Conservation (phyloP, 129 eudicot species). For the Dittrichia graveolens region DNA sequence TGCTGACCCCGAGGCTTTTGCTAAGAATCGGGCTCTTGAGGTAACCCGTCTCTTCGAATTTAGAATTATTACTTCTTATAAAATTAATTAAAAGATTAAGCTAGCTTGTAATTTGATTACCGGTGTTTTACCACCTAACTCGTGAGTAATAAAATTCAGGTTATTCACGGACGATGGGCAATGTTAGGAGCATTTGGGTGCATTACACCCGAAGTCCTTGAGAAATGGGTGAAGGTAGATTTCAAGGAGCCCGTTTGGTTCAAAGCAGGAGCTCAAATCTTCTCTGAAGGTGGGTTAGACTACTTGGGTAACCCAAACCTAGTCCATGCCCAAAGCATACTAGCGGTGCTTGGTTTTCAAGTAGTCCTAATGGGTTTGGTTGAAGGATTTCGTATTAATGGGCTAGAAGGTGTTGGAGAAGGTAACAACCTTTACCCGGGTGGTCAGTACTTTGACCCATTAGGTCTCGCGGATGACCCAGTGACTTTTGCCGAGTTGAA, state of each 20-base stretch:
- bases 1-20: slow-evolving; percentile 46
- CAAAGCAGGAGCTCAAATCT: slow-evolving; percentile 52
- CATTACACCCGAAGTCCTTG: slow-evolving; percentile 45
- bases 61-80: neutral
- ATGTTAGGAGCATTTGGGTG: slow-evolving; percentile 46
- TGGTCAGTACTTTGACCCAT: slow-evolving; percentile 49
- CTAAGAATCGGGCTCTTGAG: slow-evolving; percentile 50
- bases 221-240: slow-evolving; percentile 43
- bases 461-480: slow-evolving; percentile 49
- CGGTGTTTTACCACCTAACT: neutral
- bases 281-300: slow-evolving; percentile 48
- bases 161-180: slow-evolving; percentile 45
- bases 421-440: slow-evolving; percentile 49
- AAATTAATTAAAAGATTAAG: too few species aligned
- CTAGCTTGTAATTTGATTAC: neutral
- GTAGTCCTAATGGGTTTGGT: slow-evolving; percentile 45
- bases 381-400: slow-evolving; percentile 46
- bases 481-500: slow-evolving; percentile 41
- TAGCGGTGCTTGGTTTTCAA: slow-evolving; percentile 45
- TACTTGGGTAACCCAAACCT: slow-evolving; percentile 49
- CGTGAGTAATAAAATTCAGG: slow-evolving; percentile 9
- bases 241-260: slow-evolving; percentile 53
- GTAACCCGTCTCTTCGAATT: slow-evolving; percentile 9
- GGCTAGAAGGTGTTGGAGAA: slow-evolving; percentile 44
- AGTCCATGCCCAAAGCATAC: slow-evolving; percentile 50